Base-by-base conservation (phyloP, 805 yeast genomes). In the Wickerhamiella musiphila region DNA sequence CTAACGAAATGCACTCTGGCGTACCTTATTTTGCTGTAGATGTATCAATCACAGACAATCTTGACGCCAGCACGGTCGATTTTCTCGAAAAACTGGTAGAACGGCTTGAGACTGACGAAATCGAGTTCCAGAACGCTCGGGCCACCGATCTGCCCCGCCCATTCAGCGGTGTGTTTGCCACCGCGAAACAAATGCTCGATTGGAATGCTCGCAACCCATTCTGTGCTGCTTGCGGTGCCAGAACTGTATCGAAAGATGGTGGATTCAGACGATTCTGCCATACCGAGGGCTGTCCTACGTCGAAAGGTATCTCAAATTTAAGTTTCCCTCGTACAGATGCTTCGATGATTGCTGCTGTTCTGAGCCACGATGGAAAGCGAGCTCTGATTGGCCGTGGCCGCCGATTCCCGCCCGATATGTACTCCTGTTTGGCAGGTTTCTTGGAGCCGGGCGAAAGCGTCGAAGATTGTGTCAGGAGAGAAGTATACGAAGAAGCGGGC, bases 401-500 rank as follows among this genome's bases (percentile, higher is more conserved):
- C 42, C 60, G 93, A 34, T 68, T 68, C 46, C 69, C 71, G 5
- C 32, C 38, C n/a, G 51, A 57, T 31, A 68, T 81, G 73, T 86
- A 75, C 54, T 66, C 86, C 12, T 76, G 93, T 47, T 69, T 92
- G 32, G 94, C 96, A 4, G 98, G 96, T 4, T 90, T 90, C 53
- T 73, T 86, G 70, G 98, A 86, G 52, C 94, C 94, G 1, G 77
- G 84, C 18, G 98, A 86, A 57, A 71, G 92, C 2, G 71, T 86
- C 14, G 96, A 86, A 53, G 74, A 70, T 29, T 90, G 94, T 9
- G 78, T 86, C 15, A 60, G 73, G 28, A 62, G 98, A 40, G 98
- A 86, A 52, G 76, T 79, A 19, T 84, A 90, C 82, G 98, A 86
- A 52, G 98, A 86, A 53, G 75, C 95, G 4, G 98, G 98, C 6